Evolutionary conservation across 73 alveolate genomes (phyloP), one percentile per base, ranked within the genome.

Genomic region (Loxodes magnus): DNA sequence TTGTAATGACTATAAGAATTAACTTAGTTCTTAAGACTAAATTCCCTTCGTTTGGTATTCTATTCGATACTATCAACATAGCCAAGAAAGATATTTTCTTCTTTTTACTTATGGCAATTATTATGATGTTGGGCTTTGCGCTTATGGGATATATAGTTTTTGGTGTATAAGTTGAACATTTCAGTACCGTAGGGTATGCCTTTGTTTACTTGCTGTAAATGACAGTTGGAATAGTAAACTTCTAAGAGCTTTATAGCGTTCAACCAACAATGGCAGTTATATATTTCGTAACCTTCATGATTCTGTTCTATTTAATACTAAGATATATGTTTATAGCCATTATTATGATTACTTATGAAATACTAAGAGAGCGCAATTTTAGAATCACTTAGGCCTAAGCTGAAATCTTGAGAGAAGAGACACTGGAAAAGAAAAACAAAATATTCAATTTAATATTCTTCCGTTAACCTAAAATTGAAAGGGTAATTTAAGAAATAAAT

Each of bases 31-130:
- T 77, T 6, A 77, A 75, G 9, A 29, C 75, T 3, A 27, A 63
- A 27, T 77, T 77, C 51, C 90, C 90, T 15, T 74, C 90, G 7
- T 77, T 77, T 43, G 90, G 90, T 9, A 71, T 75, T 0, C 61
- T 77, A 0, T 77, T 77, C 46, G 84, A 77, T 31, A 77, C 90
- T 15, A 77, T 77, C 2, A 26, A 61, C 21, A 43, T 33, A 26
- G 82, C 90, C 4, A 74, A 62, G 43, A 43, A 2, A 2, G 84
- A 77, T 31, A 56, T 77, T 4, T 6, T 63, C 41, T 43, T 21
- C 19, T 57, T 74, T 50, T 43, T 38, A 41, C 29, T 69, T 10
- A 69, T 69, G 29, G 60, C 58, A 6, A 5, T 46, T 37, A 4
- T 23, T 5, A 25, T 60, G 3, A n/a, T 15, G 4, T 19, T 24